Evolutionary conservation across 73 alveolate species (phyloP).

Genomic region (Effrenium voratum): DNA sequence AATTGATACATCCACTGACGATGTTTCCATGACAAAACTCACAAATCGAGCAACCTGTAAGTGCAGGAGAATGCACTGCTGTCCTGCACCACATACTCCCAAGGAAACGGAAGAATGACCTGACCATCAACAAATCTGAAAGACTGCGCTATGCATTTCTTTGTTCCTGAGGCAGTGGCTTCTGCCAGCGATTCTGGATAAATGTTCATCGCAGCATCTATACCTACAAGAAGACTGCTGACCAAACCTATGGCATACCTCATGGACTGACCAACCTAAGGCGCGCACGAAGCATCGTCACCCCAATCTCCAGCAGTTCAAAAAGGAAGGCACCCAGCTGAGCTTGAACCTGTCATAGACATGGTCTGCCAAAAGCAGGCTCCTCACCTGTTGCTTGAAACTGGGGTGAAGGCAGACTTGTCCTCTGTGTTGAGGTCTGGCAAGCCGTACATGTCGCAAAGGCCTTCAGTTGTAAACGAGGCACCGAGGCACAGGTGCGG

Average conservation of each 20-base stretch:
- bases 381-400: not conserved
- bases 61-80: too few species aligned
- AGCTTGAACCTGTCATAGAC: not conserved
- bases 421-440: constrained; percentile 60
- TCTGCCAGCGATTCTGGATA: constrained; percentile 43
- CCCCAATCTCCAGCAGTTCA: constrained; percentile 25
- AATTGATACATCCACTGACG: too few species aligned
- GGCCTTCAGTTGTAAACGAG: too few species aligned
- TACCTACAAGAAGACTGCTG: not conserved
- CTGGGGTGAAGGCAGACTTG: not conserved
- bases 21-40: too few species aligned
- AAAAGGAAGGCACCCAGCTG: constrained; percentile 6
- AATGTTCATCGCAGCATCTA: constrained; percentile 34
- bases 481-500: too few species aligned
- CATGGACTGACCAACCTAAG: not conserved
- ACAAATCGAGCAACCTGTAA: too few species aligned
- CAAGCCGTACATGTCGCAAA: constrained; percentile 39
- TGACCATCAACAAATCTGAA: too few species aligned
- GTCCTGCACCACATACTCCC: constrained; percentile 50
- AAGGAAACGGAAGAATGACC: constrained; percentile 16
- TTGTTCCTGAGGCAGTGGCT: not conserved
- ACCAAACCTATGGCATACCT: not conserved
- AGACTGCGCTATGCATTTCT: too few species aligned
- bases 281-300: constrained; percentile 7
- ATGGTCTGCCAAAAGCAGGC: not conserved